Base-by-base conservation (phyloP, 768 basidiomycete genomes). In the Boletus coccyginus region DNA sequence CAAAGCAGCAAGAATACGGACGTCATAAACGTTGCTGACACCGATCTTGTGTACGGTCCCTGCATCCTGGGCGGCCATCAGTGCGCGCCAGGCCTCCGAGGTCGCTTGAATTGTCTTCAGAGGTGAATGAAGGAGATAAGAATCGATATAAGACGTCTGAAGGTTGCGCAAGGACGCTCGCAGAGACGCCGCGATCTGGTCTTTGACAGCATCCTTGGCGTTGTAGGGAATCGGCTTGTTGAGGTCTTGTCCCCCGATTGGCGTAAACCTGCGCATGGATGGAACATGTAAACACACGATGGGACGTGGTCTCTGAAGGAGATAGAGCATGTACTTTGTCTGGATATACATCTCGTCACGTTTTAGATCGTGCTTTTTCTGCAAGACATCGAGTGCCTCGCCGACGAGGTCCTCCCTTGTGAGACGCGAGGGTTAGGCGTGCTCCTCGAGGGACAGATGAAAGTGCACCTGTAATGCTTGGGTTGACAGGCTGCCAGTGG, bases 391-490 rank as follows among this genome's bases (percentile, higher is more conserved):
- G 1, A 94, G 75, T 0, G 89, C 92, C 51, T 83, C 81, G 6
- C 92, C 92, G 3, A 94, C 90, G 2, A 91, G 80, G 53, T 91
- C 87, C 66, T 94, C 90, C 38, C 90, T 27, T 89, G 59, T 60
- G 41, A 21, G 56, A 24, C 46, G n/a, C 24, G 48, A 39, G 41
- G 32, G 46, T 29, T 45, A 50, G 14, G 14, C 19, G 17, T 49
- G 56, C n/a, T 24, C 32, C 42, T 27, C n/a, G 17, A 44, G 10
- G 17, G 24, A 45, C 7, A 21, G 12, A 42, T 39, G n/a, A 35
- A 45, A 5, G 19, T 10, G 53, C 71, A 83, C 87, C 82, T 79
- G 62, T 90, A 88, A 64, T 89, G 87, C 65, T 89, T 88, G 11
- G 81, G 84, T 63, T 89, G 87, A 58, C 85, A 83, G 27, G 87